phyloP scores from a whole-genome alignment of 176 grass and related monocot species.

The Urochloa ruziziensis region DNA sequence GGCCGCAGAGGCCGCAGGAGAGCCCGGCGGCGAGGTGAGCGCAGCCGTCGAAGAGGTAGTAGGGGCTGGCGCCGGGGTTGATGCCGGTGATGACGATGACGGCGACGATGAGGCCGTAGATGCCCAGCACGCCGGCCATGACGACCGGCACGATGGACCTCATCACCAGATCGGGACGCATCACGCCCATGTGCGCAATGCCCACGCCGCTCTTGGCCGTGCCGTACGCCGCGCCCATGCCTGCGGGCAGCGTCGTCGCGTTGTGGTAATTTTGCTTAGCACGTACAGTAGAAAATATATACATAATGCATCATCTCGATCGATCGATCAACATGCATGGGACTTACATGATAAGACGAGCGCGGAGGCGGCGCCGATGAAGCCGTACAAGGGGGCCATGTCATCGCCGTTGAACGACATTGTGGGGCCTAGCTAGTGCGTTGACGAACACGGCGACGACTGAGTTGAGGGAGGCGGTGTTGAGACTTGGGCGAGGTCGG shows the following conservation, averaged over 20 bases:
- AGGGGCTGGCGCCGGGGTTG: not conserved
- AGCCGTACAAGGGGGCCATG: constrained; percentile 92
- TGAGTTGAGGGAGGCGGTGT: too few relatives aligned
- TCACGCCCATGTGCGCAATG: constrained; percentile 64
- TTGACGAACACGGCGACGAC: not conserved
- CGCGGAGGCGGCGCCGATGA: constrained; percentile 86
- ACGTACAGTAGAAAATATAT: too few relatives aligned
- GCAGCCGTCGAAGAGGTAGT: constrained; percentile 32
- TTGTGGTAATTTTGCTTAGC: too few relatives aligned
- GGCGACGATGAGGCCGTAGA: constrained; percentile 70
- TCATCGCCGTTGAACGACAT: constrained; percentile 77
- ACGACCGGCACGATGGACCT: constrained; percentile 74
- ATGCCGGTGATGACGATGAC: constrained; percentile 1
- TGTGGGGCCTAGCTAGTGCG: too few relatives aligned
- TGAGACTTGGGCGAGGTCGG: too few relatives aligned
- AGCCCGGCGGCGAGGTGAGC: constrained; percentile 20
- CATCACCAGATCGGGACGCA: constrained; percentile 70
- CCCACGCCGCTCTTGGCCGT: constrained; percentile 74
- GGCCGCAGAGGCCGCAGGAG: not conserved
- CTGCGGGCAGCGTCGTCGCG: too few relatives aligned
- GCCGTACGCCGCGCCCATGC: constrained; percentile 70
- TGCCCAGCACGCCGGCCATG: constrained; percentile 75
- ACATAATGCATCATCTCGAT: too few relatives aligned
- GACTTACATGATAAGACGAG: constrained; percentile 86
- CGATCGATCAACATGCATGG: too few relatives aligned